Conservation (phyloP, 2,329 filamentous ascomycete species). For the Coniochaeta sp. region DNA sequence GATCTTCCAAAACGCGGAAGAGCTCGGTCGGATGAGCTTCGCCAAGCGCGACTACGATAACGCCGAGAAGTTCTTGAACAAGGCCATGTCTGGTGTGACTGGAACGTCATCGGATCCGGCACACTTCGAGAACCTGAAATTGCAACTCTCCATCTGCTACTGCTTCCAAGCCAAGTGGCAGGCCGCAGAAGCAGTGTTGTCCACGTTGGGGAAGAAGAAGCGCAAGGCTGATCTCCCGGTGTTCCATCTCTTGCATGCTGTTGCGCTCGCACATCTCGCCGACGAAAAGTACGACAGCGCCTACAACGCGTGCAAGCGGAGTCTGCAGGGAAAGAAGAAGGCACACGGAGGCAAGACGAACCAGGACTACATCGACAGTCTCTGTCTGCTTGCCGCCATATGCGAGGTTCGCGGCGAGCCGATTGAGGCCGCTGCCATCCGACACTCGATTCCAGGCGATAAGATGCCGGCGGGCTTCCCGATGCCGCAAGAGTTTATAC, state of each 20-base stretch:
- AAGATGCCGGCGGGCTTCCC: not conserved
- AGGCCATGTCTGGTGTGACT: not conserved
- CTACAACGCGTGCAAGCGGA: not conserved
- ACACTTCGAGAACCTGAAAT: not conserved
- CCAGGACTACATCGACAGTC: constrained; percentile 2
- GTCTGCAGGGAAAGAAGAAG: constrained; percentile 1
- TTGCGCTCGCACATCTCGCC: not conserved
- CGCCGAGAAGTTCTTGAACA: constrained; percentile 2
- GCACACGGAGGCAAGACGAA: constrained; percentile 1
- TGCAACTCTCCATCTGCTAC: constrained; percentile 1
- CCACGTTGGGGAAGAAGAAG: constrained; percentile 1
- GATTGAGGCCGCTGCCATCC: not conserved
- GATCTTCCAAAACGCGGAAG: constrained; percentile 1
- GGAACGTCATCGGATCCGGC: not conserved
- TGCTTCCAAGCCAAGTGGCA: constrained; percentile 1
- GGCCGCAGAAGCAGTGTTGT: not conserved
- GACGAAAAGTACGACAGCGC: constrained; percentile 1
- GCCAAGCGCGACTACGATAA: constrained; percentile 1
- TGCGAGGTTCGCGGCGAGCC: constrained; percentile 2
- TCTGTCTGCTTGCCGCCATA: not conserved
- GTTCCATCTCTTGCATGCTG: not conserved
- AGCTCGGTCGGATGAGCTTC: not conserved
- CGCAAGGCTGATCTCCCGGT: constrained; percentile 1
- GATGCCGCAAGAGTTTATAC: not conserved
- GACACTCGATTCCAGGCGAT: not conserved